Percentiles rank a stretch among this genome's conserved stretches.
These are phyloP conservation scores for Phyllosticta paracitricarpa DNA, from an alignment of 2,329 filamentous ascomycete genomes.

Conservation along the genomic window DNA sequence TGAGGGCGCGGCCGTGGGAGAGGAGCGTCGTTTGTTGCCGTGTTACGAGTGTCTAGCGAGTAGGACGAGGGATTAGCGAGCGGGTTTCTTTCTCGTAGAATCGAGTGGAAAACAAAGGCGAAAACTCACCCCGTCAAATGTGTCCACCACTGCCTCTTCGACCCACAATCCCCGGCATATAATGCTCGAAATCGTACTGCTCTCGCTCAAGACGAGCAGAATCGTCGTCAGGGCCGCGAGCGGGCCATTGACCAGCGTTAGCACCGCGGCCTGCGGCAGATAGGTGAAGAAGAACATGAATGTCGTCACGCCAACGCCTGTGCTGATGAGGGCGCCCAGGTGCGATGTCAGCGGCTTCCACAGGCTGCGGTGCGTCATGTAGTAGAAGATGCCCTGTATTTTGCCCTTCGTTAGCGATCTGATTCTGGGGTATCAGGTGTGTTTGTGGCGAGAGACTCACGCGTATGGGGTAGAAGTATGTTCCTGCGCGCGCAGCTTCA, in stretches of 20 bases:
- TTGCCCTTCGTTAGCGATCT: neutral
- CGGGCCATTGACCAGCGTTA: slow-evolving; percentile 77
- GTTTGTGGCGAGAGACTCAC: neutral
- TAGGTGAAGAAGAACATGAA: slow-evolving; percentile 87
- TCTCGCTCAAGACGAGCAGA: slow-evolving; percentile 50
- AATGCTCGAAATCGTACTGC: slow-evolving; percentile 40
- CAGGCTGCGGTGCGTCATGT: slow-evolving; percentile 46
- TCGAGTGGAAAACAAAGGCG: neutral
- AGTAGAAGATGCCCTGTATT: slow-evolving; percentile 52
- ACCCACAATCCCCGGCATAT: slow-evolving; percentile 64
- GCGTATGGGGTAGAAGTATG: slow-evolving; percentile 73
- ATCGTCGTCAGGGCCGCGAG: slow-evolving; percentile 64
- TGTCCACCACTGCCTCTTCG: slow-evolving; percentile 74
- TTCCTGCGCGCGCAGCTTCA: slow-evolving; percentile 63
- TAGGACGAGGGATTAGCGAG: too few relatives aligned
- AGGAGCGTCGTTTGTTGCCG: slow-evolving; percentile 53
- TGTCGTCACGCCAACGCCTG: slow-evolving; percentile 62
- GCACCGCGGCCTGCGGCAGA: slow-evolving; percentile 68
- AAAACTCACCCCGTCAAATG: slow-evolving; percentile 61
- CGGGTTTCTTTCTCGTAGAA: too few relatives aligned
- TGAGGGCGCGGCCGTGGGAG: slow-evolving; percentile 63
- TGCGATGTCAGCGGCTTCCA: slow-evolving; percentile 50
- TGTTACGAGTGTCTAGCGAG: slow-evolving; percentile 38
- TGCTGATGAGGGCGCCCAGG: slow-evolving; percentile 51
- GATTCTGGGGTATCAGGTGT: slow-evolving; percentile 12